Base-by-base conservation (phyloP, 768 basidiomycete genomes). In the Lactarius sanguifluus region DNA sequence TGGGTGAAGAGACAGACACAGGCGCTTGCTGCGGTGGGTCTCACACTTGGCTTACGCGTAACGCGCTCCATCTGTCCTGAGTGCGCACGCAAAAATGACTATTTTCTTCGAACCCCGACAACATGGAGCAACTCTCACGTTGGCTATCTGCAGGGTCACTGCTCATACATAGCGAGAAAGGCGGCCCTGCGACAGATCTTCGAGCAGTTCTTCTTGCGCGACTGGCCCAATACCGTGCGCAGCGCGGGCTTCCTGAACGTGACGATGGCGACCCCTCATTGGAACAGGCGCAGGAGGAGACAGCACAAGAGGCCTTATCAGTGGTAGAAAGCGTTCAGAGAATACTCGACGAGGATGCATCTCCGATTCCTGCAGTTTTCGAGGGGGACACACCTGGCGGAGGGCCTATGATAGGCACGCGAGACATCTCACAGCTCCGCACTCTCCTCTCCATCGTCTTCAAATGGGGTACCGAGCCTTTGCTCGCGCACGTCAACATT, bases 391-490 rank as follows among this genome's bases (percentile, higher is more conserved):
- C 56, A 10, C 34, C 59, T 43, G 58, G 61, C 64, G 52, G 72
- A 7, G 64, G 60, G 43, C 80, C 81, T 38, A 72, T 78, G 15
- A 77, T 93, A 64, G 91, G 90, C 0, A 83, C 87, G 1, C 83
- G 88, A 59, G 91, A 94, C 75, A 74, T 92, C 36, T 76, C 79
- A 6, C 77, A 84, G 65, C 73, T 93, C 2, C 82, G 86, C 28
- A 88, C 86, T 0, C 79, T 92, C 36, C 73, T 90, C 18, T 83
- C 88, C 16, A 81, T 93, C 66, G 74, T 83, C 32, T 90, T 93
- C 72, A 87, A 85, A 69, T 91, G 91, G 91, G 88, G 85, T 8
- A 74, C 85, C 3, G 82, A 86, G 16, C 83, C 83, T 3, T 72
- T 88, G 5, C 77, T 89, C 45, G 69, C 74, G 15, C 79, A 77